Base-by-base conservation (phyloP, 179 eudicot species). In the Heliamphora pulchella region DNA sequence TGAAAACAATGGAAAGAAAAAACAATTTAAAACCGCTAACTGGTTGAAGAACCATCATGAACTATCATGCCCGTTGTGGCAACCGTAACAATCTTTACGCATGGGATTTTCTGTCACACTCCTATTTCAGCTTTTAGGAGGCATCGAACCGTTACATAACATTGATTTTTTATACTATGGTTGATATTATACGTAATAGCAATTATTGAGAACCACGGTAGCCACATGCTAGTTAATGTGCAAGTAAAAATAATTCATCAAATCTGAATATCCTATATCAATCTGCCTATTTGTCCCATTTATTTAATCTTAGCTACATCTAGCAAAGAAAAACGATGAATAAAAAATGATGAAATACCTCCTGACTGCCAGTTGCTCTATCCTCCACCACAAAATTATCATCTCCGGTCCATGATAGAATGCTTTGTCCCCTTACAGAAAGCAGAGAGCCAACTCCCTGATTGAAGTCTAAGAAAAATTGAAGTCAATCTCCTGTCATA, bases 391-490 rank as follows among this genome's bases (percentile, higher is more conserved):
- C 81, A 83, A 92, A 94, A 81, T 86, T 84, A 74, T 92, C 94
- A 78, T 85, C 91, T 48, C 81, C 82, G 3, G 78, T 78, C 91
- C 90, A 87, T 64, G 92, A 87, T 59, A 89, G 75, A 31, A 91
- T 76, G 82, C 85, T 79, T 87, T 89, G 87, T 47, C 93, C 95
- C 81, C 82, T 86, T 58, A 79, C 92, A 80, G 90, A 83, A 82
- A 94, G 91, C 88, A 94, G 80, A 78, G 94, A 86, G 66, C 89
- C 89, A 84, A 85, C 81, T 81, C 91, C 96, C 87, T 89, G 90
- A 78, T 83, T 78, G 76, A 86, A 87, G 48, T 91, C 97, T 94
- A 81, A 70, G 76, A 80, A 66, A 70, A 86, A 78, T 71, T 44
- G 59, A 77, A 79, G 84, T 44, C 76, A 85, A 78, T 68, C 48